Evolutionary conservation across 1,284 basidiomycete species (phyloP), one percentile per base, ranked within the genome.

Genomic region (Neolentinus lepideus): DNA sequence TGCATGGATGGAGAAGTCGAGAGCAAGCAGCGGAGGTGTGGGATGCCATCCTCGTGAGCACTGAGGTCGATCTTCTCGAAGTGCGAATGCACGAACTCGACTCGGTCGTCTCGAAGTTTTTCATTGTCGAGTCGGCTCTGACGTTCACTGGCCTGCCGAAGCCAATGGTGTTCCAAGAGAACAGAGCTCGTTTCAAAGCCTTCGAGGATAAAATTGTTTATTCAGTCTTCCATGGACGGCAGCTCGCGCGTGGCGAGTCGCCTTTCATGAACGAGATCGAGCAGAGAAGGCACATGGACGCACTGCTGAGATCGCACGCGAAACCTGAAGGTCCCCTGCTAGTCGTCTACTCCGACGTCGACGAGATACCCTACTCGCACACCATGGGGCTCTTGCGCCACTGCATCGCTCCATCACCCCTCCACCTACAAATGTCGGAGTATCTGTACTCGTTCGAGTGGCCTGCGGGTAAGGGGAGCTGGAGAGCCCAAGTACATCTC

Each of bases 381-480:
- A 83, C 86, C 14, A 66, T 87, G 9, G 61, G 70, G 21, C 75
- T 90, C 0, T 71, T 89, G 45, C 75, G 76, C 57, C 64, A 71
- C n/a, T 90, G 86, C 66, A 74, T 79, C 50, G 81, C 80, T 59
- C 78, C 79, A 2, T 59, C 66, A 19, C 72, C 77, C 2, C 70
- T 90, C 16, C 87, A 88, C 61, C 75, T 89, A 2, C 80, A 84
- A 60, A 69, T 88, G 59, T 76, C 78, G 43, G 82, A 85, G 62
- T 88, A 80, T 64, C 62, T 85, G 33, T 88, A 88, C 67, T 79
- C 76, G 66, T 84, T 84, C 62, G 80, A 85, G 66, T 85, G 80
- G 75, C 76, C 75, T 55, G 64, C 82, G 46, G 80, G 77, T 33
- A 66, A 72, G 55, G 70, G 74, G 12, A 79, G 78, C 62, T 85